Evolutionary conservation across 768 basidiomycete species (phyloP).

Genomic region (Boletus rex-veris): DNA sequence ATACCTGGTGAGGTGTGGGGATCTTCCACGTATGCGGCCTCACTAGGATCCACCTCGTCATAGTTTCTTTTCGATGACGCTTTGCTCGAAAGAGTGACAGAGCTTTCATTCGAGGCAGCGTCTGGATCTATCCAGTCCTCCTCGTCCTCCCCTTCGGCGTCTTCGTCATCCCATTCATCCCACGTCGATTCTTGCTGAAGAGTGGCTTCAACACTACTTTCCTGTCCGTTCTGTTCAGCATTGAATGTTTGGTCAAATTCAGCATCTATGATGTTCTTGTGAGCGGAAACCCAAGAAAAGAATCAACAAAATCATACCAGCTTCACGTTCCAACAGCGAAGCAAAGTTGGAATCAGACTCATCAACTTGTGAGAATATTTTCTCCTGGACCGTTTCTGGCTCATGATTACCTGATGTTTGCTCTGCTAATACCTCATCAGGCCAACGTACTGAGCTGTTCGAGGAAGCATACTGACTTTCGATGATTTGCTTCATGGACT

Average conservation of each 20-base stretch:
- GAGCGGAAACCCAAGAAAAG: not conserved
- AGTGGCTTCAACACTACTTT: slow-evolving; percentile 15
- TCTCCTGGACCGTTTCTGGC: slow-evolving; percentile 4
- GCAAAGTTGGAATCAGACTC: slow-evolving; percentile 30
- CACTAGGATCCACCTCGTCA: slow-evolving; percentile 46
- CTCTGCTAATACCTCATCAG: slow-evolving; percentile 8
- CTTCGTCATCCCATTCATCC: slow-evolving; percentile 34
- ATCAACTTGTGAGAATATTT: slow-evolving; percentile 16
- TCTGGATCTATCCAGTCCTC: slow-evolving; percentile 47
- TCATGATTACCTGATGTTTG: slow-evolving; percentile 13
- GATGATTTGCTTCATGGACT: slow-evolving; percentile 1
- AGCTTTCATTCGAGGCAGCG: slow-evolving; percentile 49
- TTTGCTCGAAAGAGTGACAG: slow-evolving; percentile 53
- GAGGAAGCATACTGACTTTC: slow-evolving; percentile 9
- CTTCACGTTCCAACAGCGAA: slow-evolving; percentile 27
- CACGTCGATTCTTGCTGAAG: slow-evolving; percentile 19
- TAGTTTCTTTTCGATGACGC: slow-evolving; percentile 46
- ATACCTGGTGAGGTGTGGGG: slow-evolving; percentile 46
- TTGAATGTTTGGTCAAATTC: slow-evolving; percentile 27
- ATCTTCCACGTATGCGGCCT: slow-evolving; percentile 35
- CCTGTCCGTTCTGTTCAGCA: slow-evolving; percentile 14
- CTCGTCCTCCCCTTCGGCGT: slow-evolving; percentile 46
- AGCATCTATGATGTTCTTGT: slow-evolving; percentile 17
- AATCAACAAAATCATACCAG: slow-evolving; percentile 21
- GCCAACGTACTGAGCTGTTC: not conserved